Base-by-base conservation (phyloP, 2,329 filamentous ascomycete genomes). In the Coniochaeta prunicola region DNA sequence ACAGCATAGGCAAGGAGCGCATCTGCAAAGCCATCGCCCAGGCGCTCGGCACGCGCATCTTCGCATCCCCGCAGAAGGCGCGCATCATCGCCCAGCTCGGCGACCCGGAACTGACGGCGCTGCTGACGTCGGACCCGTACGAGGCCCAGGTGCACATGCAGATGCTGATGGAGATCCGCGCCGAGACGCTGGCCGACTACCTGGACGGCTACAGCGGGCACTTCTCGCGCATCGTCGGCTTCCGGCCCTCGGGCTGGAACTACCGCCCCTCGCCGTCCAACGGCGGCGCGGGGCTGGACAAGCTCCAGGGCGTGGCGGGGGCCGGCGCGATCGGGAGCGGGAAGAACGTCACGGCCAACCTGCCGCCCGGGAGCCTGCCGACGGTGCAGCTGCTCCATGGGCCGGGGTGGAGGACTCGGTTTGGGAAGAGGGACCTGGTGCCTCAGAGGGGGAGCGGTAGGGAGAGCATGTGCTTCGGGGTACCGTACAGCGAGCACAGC, bases 91-190 rank as follows among this genome's bases (percentile, higher is more conserved):
- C 91, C 24, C 91, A 91, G 63, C 82, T 99, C 0, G 92, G 92
- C 69, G 93, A 97, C 69, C 80, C 88, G 0, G 92, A 96, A 68
- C 81, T 99, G 4, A 79, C 86, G 28, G 80, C 83, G 0, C 82
- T 91, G 4, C 82, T 99, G 67, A 99, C 94, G 0, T 80, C 81
- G 8, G 78, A 97, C 69, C 92, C 94, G 0, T 76, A 82, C 24
- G 90, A 91, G 66, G 94, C 94, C 0, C 93, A 97, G 72, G 92
- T 99, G 0, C 94, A 99, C 74, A 97, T 99, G 92, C 96, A 96
- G 66, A 92, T 90, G 67, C 80, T 99, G 10, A 94, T 94, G 80
- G 93, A 97, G 72, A 92, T 99, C 64, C 87, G 92, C 28, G 87
- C 92, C 34, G 92, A 97, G 64, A 96, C 93, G 0, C 80, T 99